Base-by-base conservation (phyloP, 345 rosid genomes). In the Cardamine chenopodiifolia region DNA sequence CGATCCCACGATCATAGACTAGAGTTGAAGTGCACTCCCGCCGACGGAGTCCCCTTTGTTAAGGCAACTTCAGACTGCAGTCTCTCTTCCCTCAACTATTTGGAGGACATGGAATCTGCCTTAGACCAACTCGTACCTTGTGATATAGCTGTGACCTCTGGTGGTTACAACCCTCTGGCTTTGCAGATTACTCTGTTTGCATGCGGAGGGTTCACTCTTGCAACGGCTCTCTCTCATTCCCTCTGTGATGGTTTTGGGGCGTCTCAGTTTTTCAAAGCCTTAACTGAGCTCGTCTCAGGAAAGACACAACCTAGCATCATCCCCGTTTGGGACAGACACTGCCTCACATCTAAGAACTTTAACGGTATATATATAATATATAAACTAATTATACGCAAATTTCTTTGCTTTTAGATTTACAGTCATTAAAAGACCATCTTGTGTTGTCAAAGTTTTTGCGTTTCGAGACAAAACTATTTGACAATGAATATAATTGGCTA, bases 241-340 rank as follows among this genome's bases (percentile, higher is more conserved):
- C 54, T 85, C 0, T 83, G 85, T 50, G 93, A 88, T 75, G 92
- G 92, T 32, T 83, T 72, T 70, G 89, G 90, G 8, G 88, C 87
- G 22, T 72, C 86, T 68, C 86, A 80, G 54, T 79, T 88, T 66
- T 86, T 77, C 20, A 78, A 70, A 72, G 80, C 89, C 44, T 34
- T 85, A 42, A 78, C 83, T 23, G 89, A 87, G 74, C 56, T 85
- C 6, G 78, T 82, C 19, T 34, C 80, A 22, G 84, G 84, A 22
- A 78, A 71, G 64, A 62, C 39, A 35, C 79, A 79, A 50, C 89
- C 89, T 18, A 60, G 80, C 6, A 71, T 65, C 57, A 73, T 85
- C 18, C 91, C 88, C 0, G 80, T 85, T 5, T 87, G 91, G 91
- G 83, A 85, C 28, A 78, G 91, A 60, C 80, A 83, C 39, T 67